Evolutionary conservation across 345 rosid genomes (phyloP).

Genomic region (Eucalyptus curtisii): DNA sequence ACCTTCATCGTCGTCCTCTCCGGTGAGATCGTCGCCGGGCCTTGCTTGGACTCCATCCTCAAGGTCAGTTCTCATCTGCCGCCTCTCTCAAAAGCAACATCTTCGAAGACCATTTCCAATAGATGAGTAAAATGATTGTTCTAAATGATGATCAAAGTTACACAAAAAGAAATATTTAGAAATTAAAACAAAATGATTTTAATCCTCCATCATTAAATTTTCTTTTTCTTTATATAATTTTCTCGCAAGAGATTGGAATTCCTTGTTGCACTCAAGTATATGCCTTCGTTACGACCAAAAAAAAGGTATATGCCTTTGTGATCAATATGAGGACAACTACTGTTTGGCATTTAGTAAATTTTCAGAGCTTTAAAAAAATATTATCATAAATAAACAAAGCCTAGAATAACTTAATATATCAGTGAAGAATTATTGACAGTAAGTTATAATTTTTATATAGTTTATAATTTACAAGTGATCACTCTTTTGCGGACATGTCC

Average conservation of each 20-base stretch:
- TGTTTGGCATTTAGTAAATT: neutral
- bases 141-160: neutral
- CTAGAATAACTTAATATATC: neutral
- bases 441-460: neutral
- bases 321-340: neutral
- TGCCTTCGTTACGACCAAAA: neutral
- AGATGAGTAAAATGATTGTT: neutral
- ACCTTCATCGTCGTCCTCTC: conserved; percentile 24
- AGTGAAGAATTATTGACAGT: neutral
- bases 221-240: neutral
- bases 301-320: neutral
- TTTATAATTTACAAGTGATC: neutral
- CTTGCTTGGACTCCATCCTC: conserved; percentile 4
- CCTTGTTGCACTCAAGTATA: neutral
- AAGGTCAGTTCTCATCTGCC: conserved; percentile 1
- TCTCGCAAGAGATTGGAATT: neutral
- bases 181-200: neutral
- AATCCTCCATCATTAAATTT: neutral
- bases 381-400: neutral
- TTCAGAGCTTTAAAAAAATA: neutral
- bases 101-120: neutral
- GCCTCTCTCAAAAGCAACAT: neutral
- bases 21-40: conserved; percentile 1
- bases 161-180: neutral
- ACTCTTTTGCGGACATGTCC: neutral